Conservation (phyloP, 2,329 filamentous ascomycete genomes). For the Diaporthe sp. region DNA sequence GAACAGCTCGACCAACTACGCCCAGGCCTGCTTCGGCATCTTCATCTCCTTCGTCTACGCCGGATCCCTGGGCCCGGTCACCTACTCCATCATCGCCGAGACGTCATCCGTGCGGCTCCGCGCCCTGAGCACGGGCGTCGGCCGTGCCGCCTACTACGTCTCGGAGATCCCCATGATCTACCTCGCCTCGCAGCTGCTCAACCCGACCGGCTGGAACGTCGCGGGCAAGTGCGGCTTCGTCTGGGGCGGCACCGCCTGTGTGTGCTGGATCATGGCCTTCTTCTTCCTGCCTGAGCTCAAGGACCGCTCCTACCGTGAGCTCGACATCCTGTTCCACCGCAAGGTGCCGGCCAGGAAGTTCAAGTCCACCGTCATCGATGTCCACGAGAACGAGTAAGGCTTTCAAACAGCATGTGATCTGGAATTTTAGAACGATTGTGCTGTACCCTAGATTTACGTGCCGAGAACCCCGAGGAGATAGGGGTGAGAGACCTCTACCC, state of each 20-base stretch:
- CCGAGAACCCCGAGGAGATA: not conserved
- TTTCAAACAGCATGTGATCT: too few relatives aligned
- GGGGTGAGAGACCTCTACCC: not conserved
- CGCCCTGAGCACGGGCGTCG: slow-evolving; percentile 74
- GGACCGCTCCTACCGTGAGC: slow-evolving; percentile 58
- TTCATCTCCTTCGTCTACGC: slow-evolving; percentile 76
- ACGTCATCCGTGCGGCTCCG: slow-evolving; percentile 75
- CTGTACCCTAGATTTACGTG: too few relatives aligned
- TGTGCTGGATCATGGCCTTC: slow-evolving; percentile 56
- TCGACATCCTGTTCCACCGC: slow-evolving; percentile 59
- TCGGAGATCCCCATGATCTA: slow-evolving; percentile 77
- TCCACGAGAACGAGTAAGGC: slow-evolving; percentile 55
- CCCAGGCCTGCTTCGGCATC: slow-evolving; percentile 72
- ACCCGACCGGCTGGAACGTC: slow-evolving; percentile 59
- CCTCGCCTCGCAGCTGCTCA: slow-evolving; percentile 72
- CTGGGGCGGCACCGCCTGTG: slow-evolving; percentile 57
- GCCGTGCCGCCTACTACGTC: slow-evolving; percentile 73
- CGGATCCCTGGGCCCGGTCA: slow-evolving; percentile 72
- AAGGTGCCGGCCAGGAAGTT: slow-evolving; percentile 57
- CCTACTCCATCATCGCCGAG: slow-evolving; percentile 77
- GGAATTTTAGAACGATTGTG: not conserved
- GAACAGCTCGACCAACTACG: slow-evolving; percentile 57
- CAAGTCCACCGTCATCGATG: slow-evolving; percentile 57
- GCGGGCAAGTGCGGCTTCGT: slow-evolving; percentile 61
- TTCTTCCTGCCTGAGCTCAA: slow-evolving; percentile 60